phyloP scores from a whole-genome alignment of 1,139 yeast genomes.

The Yamadazyma songkhlaensis region DNA sequence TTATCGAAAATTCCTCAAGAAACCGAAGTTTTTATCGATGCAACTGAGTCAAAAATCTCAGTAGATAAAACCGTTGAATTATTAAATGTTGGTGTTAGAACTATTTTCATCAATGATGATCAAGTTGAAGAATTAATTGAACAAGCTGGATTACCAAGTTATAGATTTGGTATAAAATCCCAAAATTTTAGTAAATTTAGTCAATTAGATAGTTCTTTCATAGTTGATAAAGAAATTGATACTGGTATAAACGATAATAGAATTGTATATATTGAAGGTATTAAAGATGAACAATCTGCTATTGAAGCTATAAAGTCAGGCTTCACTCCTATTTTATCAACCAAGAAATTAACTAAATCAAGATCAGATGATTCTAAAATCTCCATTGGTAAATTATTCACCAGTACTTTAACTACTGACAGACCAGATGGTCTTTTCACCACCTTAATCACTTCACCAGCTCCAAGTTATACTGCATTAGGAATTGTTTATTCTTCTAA shows the following conservation, averaged over 20 bases:
- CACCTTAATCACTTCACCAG: conserved; percentile 74
- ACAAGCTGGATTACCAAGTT: conserved; percentile 58
- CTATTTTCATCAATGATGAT: conserved; percentile 42
- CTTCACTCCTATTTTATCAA: conserved; percentile 47
- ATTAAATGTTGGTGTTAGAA: conserved; percentile 65
- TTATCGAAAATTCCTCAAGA: conserved; percentile 31
- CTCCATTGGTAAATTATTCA: conserved; percentile 51
- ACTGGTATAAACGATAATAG: conserved; percentile 35
- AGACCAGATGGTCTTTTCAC: conserved; percentile 84
- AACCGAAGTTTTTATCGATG: conserved; percentile 35
- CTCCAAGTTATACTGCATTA: conserved; percentile 52
- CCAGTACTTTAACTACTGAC: conserved; percentile 68
- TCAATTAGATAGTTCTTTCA: conserved; percentile 22
- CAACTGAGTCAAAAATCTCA: conserved; percentile 18
- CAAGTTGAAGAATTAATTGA: conserved; percentile 32
- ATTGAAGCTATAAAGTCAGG: conserved; percentile 31
- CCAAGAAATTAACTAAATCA: conserved; percentile 42
- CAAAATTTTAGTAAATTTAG: conserved; percentile 11
- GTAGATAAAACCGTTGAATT: conserved; percentile 50
- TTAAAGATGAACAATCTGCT: conserved; percentile 24
- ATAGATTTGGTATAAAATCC: conserved; percentile 49
- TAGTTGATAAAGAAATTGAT: conserved; percentile 18
- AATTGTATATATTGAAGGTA: conserved; percentile 31
- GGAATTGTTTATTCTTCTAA: conserved; percentile 90
- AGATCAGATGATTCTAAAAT: conserved; percentile 27